Conservation (phyloP, 345 rosid species). For the Moringa oleifera region DNA sequence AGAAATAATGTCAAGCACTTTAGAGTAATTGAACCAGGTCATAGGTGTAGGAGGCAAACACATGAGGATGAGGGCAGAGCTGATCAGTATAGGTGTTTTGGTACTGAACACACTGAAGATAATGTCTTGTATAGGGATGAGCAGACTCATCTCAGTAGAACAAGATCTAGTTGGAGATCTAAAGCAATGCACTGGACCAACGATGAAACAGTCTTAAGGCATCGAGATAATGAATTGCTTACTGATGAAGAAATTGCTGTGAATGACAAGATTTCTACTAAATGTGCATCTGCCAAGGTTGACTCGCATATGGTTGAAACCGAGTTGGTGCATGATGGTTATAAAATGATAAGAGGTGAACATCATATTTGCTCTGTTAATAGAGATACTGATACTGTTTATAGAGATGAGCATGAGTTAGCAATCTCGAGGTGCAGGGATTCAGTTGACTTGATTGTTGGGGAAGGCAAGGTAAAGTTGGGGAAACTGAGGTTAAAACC, state of each 20-base stretch:
- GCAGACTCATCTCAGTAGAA: constrained; percentile 18
- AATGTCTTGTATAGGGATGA: constrained; percentile 17
- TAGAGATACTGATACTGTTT: constrained; percentile 24
- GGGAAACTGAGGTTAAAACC: constrained; percentile 25
- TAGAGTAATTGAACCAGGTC: constrained; percentile 17
- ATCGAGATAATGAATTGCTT: constrained; percentile 21
- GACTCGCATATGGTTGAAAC: constrained; percentile 17
- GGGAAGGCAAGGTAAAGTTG: constrained; percentile 58
- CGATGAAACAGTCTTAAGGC: constrained; percentile 27
- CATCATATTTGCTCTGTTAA: constrained; percentile 10
- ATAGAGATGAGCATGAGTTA: constrained; percentile 28
- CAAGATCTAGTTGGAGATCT: constrained; percentile 22
- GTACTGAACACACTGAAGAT: constrained; percentile 16
- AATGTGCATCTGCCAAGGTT: constrained; percentile 10
- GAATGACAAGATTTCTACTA: constrained; percentile 17
- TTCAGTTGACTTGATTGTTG: constrained; percentile 38
- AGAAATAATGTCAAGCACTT: constrained; percentile 17
- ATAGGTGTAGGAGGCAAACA: constrained; percentile 19
- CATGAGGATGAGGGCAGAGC: constrained; percentile 25
- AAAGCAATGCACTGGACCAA: constrained; percentile 13
- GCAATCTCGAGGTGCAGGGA: constrained; percentile 30
- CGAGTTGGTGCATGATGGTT: constrained; percentile 12
- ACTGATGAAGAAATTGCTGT: constrained; percentile 24
- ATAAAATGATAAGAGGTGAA: constrained; percentile 27
- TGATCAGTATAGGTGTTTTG: constrained; percentile 14